Conservation (phyloP, 2,329 filamentous ascomycete genomes). For the Gliomastix tumulicola region DNA sequence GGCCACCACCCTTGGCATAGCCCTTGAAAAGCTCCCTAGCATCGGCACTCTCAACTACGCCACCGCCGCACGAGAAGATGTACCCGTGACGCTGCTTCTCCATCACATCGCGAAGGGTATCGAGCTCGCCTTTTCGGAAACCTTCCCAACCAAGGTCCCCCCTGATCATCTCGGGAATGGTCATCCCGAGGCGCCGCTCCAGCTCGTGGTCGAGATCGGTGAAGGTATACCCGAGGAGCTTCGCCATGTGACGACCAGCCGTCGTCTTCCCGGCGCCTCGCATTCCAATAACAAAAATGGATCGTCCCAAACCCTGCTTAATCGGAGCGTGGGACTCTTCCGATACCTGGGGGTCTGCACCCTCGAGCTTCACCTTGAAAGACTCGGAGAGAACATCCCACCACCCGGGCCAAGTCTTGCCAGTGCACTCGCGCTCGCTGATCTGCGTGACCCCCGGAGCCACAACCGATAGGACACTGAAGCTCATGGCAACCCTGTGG, state of each 20-base stretch:
- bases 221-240: conserved; percentile 67
- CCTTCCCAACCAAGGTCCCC: conserved; percentile 71
- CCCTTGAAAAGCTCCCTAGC: conserved; percentile 69
- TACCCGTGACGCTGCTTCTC: conserved; percentile 67
- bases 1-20: conserved; percentile 70
- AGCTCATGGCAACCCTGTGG: conserved; percentile 97
- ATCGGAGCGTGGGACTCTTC: conserved; percentile 19
- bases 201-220: conserved; percentile 85
- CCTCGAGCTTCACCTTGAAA: conserved; percentile 72
- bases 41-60: conserved; percentile 79
- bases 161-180: conserved; percentile 81
- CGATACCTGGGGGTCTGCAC: conserved; percentile 49
- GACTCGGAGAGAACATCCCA: conserved; percentile 82
- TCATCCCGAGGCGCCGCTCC: conserved; percentile 64
- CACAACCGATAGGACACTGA: conserved; percentile 77
- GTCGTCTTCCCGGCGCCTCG: conserved; percentile 95
- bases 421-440: conserved; percentile 84
- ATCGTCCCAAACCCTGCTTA: conserved; percentile 32
- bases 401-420: conserved; percentile 98
- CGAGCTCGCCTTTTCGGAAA: conserved; percentile 75
- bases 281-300: conserved; percentile 95
- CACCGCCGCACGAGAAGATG: conserved; percentile 90
- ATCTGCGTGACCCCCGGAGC: conserved; percentile 68
- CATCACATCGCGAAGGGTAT: conserved; percentile 66
- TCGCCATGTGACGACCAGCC: conserved; percentile 77